phyloP scores from a whole-genome alignment of 1,139 yeast genomes.

The Komagataea norvegica region DNA sequence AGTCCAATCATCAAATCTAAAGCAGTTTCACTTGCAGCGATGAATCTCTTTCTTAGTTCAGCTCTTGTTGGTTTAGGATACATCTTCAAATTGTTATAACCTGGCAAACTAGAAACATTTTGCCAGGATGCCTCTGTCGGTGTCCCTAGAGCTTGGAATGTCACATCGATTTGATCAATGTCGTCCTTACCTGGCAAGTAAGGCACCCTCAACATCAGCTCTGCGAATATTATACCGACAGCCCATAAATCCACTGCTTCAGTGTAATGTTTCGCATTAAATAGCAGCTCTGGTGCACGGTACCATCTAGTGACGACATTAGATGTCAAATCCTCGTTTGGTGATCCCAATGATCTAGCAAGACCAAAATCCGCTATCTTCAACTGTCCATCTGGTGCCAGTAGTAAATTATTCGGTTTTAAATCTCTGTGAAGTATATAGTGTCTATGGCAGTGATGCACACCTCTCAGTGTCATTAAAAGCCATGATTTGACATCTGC shows the following conservation, averaged over 20 bases:
- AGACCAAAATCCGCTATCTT: conserved; percentile 97
- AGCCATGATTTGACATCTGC: conserved; percentile 93
- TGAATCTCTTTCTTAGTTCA: conserved; percentile 77
- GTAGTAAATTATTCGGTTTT: conserved; percentile 74
- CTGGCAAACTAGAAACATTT: conserved; percentile 73
- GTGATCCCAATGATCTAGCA: conserved; percentile 77
- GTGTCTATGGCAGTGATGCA: conserved; percentile 92
- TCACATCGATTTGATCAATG: conserved; percentile 81
- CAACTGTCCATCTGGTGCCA: conserved; percentile 81
- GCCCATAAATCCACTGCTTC: conserved; percentile 93
- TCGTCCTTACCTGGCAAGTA: conserved; percentile 92
- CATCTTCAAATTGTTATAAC: conserved; percentile 63
- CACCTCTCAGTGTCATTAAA: conserved; percentile 87
- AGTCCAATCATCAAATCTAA: conserved; percentile 68
- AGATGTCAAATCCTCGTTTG: conserved; percentile 73
- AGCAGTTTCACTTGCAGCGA: conserved; percentile 89
- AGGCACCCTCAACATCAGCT: conserved; percentile 89
- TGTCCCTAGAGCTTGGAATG: conserved; percentile 92
- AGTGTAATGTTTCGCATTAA: conserved; percentile 87
- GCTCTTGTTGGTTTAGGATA: conserved; percentile 83
- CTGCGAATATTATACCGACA: conserved; percentile 93
- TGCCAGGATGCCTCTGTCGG: conserved; percentile 95
- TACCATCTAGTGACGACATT: conserved; percentile 98
- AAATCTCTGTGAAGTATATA: conserved; percentile 86
- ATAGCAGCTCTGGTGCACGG: conserved; percentile 86